Evolutionary conservation across 2,329 filamentous ascomycete species (phyloP).

Genomic region (Monilinia vaccinii-corymbosi): DNA sequence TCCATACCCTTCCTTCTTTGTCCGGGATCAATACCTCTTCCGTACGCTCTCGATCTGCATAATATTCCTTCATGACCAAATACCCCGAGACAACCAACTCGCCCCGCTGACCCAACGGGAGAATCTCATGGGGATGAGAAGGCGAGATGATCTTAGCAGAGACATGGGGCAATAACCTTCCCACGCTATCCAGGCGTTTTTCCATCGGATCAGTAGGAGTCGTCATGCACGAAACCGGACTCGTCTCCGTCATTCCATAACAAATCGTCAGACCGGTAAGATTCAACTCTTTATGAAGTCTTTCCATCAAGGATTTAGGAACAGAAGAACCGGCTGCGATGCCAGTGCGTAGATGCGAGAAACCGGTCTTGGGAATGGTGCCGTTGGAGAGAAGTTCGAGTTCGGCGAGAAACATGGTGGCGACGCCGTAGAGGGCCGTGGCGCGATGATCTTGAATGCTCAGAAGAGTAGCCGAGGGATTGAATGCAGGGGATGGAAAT

Average conservation of each 20-base stretch:
- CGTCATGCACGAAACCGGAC: slow-evolving; percentile 54
- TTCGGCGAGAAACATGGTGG: slow-evolving; percentile 90
- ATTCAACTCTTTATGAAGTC: slow-evolving; percentile 64
- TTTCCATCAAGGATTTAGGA: slow-evolving; percentile 70
- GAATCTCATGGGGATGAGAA: slow-evolving; percentile 44
- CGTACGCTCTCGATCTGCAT: slow-evolving; percentile 62
- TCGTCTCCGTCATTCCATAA: slow-evolving; percentile 44
- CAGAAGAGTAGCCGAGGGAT: slow-evolving; percentile 52
- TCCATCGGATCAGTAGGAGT: slow-evolving; percentile 57
- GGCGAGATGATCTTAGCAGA: slow-evolving; percentile 67
- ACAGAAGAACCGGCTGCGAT: slow-evolving; percentile 86
- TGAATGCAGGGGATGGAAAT: slow-evolving; percentile 80
- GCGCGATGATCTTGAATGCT: slow-evolving; percentile 38
- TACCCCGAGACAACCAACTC: slow-evolving; percentile 82
- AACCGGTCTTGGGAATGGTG: slow-evolving; percentile 36
- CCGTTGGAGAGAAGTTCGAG: slow-evolving; percentile 62
- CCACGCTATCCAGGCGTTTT: slow-evolving; percentile 62
- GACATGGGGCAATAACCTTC: slow-evolving; percentile 77
- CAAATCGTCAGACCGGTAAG: slow-evolving; percentile 81
- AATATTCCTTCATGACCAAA: slow-evolving; percentile 86
- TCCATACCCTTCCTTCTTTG: slow-evolving; percentile 50
- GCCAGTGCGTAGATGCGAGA: slow-evolving; percentile 68
- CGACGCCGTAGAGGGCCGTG: slow-evolving; percentile 73
- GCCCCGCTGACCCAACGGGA: slow-evolving; percentile 59
- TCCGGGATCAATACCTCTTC: slow-evolving; percentile 51